Evolutionary conservation across 495 filamentous ascomycete species (phyloP), one percentile per base, ranked within the genome.

Genomic region (Melanomma pulvis-pyrius): DNA sequence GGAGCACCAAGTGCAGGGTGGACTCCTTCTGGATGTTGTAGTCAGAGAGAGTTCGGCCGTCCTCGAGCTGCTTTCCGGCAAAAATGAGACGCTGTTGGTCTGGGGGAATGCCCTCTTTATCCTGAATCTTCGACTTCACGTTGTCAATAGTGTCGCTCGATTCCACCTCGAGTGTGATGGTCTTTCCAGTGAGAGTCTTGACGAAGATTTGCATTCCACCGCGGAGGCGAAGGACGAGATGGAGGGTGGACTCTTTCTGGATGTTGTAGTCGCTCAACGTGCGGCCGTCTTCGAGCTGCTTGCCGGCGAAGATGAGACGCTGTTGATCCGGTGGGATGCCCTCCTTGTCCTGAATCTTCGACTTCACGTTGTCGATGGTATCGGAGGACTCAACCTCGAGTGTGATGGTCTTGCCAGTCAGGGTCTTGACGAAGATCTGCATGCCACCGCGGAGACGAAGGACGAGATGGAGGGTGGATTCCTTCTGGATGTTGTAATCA

Each of bases 1-100:
- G 69, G 55, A 72, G 69, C 69, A 72, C 69, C 69, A 72, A 72
- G 65, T 72, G 69, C 54, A 72, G 60, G 17, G 68, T 71, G 1
- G 90, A 93, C 86, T 98, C 94, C 88, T 98, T 98, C 88, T 98
- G 94, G 84, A 98, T 98, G 86, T 97, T 97, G 91, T 98, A 98
- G 81, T 98, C 94, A 74, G 91, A 94, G 72, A 98, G 91, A n/a
- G n/a, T n/a, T n/a, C n/a, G n/a, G n/a, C n/a, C n/a, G n/a, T n/a
- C n/a, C n/a, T n/a, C n/a, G n/a, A n/a, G n/a, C n/a, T n/a, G n/a
- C n/a, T n/a, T n/a, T n/a, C n/a, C n/a, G n/a, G n/a, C n/a, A n/a
- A n/a, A n/a, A n/a, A n/a, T n/a, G n/a, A n/a, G n/a, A n/a, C n/a
- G n/a, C n/a, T n/a, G n/a, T n/a, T n/a, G 94, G 82, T 98, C 94